Evolutionary conservation across 371 early-diverging fungal genomes (phyloP), one percentile per base, ranked within the genome.

Genomic region (Mucor mucedo): DNA sequence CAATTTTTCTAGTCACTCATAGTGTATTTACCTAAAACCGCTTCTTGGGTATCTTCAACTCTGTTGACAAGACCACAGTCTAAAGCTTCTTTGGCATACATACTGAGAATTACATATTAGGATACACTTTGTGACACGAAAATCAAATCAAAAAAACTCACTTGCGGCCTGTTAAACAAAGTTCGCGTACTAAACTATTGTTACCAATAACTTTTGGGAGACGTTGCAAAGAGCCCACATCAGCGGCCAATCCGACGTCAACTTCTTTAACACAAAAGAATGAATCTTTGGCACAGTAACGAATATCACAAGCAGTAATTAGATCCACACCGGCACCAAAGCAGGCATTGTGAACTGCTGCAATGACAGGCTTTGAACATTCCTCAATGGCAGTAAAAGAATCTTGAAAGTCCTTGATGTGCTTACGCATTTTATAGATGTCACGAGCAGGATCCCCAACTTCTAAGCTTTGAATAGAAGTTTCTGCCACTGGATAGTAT

Each of bases 161-260:
- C 79, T 77, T 84, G 66, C 97, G 87, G 0, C 87, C 96, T 5
- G 97, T 96, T 44, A 85, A 84, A 69, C 92, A 93, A 10, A 94
- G 73, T 60, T 98, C 98, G 63, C 96, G 90, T 35, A 94, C 92
- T 88, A 92, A 87, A 75, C 92, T 89, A 59, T 88, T 79, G 76
- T 94, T 97, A 28, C 96, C 97, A 59, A 96, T 92, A 8, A 96
- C 85, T 77, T 96, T 97, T 44, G 96, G 96, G 27, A 98, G 80
- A 27, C 98, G 87, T 76, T 98, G 98, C 45, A 98, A 83, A 30
- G 97, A 93, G 41, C 96, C 93, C 10, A 93, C 83, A 72, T 93
- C 93, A 4, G 96, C 95, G 28, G 94, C 94, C 70, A 97, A 68
- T 27, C 95, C 96, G 66, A 96, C 82, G 69, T 95, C 95, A 6